Base-by-base conservation (phyloP, 768 basidiomycete species). In the Infundibulicybe gibba region DNA sequence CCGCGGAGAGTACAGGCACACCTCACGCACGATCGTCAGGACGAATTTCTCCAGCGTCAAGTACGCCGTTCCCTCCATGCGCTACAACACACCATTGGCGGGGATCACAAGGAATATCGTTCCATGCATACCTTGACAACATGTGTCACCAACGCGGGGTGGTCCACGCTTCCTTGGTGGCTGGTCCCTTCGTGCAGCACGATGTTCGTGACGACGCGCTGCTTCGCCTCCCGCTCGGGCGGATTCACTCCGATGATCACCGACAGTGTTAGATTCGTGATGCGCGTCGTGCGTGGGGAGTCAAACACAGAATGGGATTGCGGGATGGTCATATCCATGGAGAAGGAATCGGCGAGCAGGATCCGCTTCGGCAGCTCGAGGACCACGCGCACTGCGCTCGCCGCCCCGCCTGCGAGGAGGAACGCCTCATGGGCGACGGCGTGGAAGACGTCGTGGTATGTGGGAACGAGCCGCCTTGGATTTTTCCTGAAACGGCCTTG, bases 181-280 rank as follows among this genome's bases (percentile, higher is more conserved):
- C 52, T 41, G 16, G 54, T 19, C 2, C 53, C 51, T 50, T 76
- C 74, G 42, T 62, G 56, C 44, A 80, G 73, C 1, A 59, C 55
- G 40, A 90, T 59, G 54, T 81, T 77, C 17, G 78, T 64, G 41
- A 81, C 57, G 19, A 90, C 76, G 20, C 76, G 65, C 60, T 90
- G 87, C 56, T 81, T 81, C 37, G 77, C 74, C 25, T 74, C 58
- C 30, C 87, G 70, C 54, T 90, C 87, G 6, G 81, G 83, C 0
- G 82, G 75, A 51, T 88, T 85, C 31, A 90, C 75, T 0, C 87
- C 89, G 40, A 91, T 80, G 43, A 90, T 64, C 8, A 81, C 74
- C 0, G 72, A 70, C 10, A 84, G 58, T 2, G 64, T 52, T 11
- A 90, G 56, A 41, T 77, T 67, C 30, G 63, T 64, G 32, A 89